These are phyloP conservation scores for Boletus sp. DNA, from an alignment of 768 basidiomycete species.

Conservation along the genomic window DNA sequence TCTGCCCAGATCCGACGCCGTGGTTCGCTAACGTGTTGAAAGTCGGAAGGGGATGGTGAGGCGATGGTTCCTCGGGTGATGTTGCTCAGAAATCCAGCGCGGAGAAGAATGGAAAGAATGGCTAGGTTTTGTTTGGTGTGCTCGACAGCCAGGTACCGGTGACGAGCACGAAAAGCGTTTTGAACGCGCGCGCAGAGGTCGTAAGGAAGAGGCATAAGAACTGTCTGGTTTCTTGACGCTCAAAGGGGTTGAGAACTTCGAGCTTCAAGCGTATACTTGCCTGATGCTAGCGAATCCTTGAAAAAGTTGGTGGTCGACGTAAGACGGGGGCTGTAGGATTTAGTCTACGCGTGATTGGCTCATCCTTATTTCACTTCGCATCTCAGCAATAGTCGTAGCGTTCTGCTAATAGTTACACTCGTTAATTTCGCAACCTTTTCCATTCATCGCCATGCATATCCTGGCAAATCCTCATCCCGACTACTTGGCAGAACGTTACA, in stretches of 20 bases:
- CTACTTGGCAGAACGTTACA: too few species aligned
- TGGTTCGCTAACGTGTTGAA: slow-evolving; percentile 54
- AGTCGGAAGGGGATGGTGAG: slow-evolving; percentile 61
- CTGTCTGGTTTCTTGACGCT: not conserved
- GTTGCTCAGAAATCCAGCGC: slow-evolving; percentile 81
- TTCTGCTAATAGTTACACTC: too few species aligned
- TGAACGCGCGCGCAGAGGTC: slow-evolving; percentile 88
- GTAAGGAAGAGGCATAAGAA: slow-evolving; percentile 59
- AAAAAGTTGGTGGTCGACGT: too few species aligned
- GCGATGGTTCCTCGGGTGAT: slow-evolving; percentile 75
- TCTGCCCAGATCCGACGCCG: slow-evolving; percentile 88
- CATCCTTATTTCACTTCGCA: too few species aligned
- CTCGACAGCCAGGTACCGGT: slow-evolving; percentile 68
- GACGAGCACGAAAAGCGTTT: slow-evolving; percentile 88
- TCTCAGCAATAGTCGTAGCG: too few species aligned
- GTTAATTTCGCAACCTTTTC: too few species aligned
- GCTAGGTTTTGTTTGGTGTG: slow-evolving; percentile 90
- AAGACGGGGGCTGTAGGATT: too few species aligned
- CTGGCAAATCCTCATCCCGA: too few species aligned
- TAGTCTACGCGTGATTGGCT: too few species aligned
- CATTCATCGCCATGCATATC: too few species aligned
- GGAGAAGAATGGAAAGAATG: slow-evolving; percentile 88
- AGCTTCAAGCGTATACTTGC: not conserved
- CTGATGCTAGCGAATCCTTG: not conserved
- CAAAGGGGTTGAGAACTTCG: not conserved